Base-by-base conservation (phyloP, 805 yeast genomes). In the Ogataea neopini region DNA sequence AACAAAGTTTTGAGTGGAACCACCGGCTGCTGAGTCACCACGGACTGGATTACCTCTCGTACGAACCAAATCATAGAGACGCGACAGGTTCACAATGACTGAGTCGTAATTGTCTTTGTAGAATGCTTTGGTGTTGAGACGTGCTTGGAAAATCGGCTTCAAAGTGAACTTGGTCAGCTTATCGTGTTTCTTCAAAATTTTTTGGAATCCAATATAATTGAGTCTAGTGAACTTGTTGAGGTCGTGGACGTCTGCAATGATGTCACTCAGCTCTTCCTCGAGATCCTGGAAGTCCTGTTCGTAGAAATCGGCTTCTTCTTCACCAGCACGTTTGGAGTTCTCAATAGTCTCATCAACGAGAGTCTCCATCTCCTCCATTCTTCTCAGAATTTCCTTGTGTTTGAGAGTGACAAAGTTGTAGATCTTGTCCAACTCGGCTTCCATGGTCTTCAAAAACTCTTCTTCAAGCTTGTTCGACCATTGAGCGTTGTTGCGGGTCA, bases 1-100 rank as follows among this genome's bases (percentile, higher is more conserved):
- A 39, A 94, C 98, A 62, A 94, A 94, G 72, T 94, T 94, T 69
- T 94, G 99, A 75, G 91, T 97, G 36, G 86, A 78, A 37, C 99
- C 99, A 62, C 99, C 99, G n/a, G 99, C 97, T 4, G 97, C 67
- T 3, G 96, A 83, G 70, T 94, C 99, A 54, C 98, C 98, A 61
- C 81, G 79, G 33, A 89, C 88, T 11, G 99, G 98, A 63, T 89
- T 87, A 59, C 99, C 99, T 58, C 96, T 80, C 1, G 98, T 94
- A 67, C 98, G 82, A 23, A 94, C 97, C 52, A 92, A 71, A 66
- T 94, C 98, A 61, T 94, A 92, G 44, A 88, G 74, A 59, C 83
- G 86, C 3, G 97, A 89, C 50, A 94, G 79, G 66, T 89, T 88
- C 41, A 94, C 96, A 50, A 94, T 90, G 58, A 92, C 72, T 20